phyloP scores from a whole-genome alignment of 257 asterid genomes.

The Forsythia viridissima region DNA sequence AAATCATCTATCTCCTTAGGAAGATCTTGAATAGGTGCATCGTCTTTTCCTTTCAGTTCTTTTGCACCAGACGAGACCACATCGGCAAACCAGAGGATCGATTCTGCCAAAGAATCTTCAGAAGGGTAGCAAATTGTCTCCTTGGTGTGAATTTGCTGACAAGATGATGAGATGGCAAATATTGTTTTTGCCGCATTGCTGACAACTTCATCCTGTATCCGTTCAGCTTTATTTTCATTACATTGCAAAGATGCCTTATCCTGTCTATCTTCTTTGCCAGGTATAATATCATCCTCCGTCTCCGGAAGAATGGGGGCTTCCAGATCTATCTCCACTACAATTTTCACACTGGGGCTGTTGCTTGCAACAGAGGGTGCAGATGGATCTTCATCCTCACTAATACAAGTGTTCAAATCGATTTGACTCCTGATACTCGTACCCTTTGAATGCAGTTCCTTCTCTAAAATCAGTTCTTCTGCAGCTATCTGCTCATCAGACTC shows the following conservation, averaged over 20 bases:
- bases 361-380: constrained; percentile 18
- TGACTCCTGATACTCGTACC: constrained; percentile 11
- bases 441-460: constrained; percentile 19
- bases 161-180: constrained; percentile 38
- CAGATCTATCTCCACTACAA: constrained; percentile 43
- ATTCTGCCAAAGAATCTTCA: constrained; percentile 29
- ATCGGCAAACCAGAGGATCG: constrained; percentile 38
- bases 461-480: constrained; percentile 24
- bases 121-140: constrained; percentile 15
- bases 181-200: constrained; percentile 47
- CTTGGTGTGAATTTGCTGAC: constrained; percentile 7
- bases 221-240: constrained; percentile 15
- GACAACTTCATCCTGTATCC: constrained; percentile 34
- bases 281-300: constrained; percentile 36
- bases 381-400: constrained; percentile 38
- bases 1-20: constrained; percentile 63
- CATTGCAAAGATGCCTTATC: constrained; percentile 16
- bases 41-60: constrained; percentile 29
- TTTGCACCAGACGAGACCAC: constrained; percentile 28
- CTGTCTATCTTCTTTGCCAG: constrained; percentile 17
- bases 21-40: constrained; percentile 12
- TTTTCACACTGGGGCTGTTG: constrained; percentile 14
- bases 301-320: constrained; percentile 42
- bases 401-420: constrained; percentile 45
- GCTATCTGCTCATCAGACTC: constrained; percentile 30